Evolutionary conservation across 2,329 filamentous ascomycete genomes (phyloP).

Genomic region (Aureobasidium sp.): DNA sequence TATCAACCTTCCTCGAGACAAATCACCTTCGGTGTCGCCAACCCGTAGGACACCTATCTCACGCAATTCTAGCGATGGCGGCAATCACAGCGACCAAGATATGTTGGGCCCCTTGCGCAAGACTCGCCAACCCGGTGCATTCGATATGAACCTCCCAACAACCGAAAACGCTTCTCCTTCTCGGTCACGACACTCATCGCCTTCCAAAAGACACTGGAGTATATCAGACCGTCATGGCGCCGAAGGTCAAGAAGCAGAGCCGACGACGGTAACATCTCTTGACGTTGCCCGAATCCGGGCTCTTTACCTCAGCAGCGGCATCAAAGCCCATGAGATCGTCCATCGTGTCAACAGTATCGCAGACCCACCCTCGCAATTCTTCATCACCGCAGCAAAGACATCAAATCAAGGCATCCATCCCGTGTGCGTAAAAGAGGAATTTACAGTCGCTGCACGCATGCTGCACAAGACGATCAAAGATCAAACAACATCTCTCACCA

Average conservation of each 20-base stretch:
- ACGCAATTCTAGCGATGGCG: not conserved
- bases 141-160: not conserved
- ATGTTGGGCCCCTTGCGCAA: constrained; percentile 2
- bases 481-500: constrained; percentile 13
- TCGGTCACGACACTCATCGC: not conserved
- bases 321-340: constrained; percentile 78
- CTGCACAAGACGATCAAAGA: constrained; percentile 44
- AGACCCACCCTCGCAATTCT: constrained; percentile 26
- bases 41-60: not conserved
- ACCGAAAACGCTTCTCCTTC: not conserved
- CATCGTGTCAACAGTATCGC: constrained; percentile 51
- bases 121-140: not conserved
- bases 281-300: constrained; percentile 75
- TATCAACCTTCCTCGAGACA: constrained; percentile 34
- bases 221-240: constrained; percentile 45
- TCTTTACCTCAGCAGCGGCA: constrained; percentile 73
- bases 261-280: constrained; percentile 37
- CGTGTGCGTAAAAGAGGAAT: constrained; percentile 45
- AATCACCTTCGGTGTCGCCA: not conserved
- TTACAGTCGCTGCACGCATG: constrained; percentile 47
- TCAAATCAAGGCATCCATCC: constrained; percentile 40
- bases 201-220: constrained; percentile 49
- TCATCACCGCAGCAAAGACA: constrained; percentile 30
- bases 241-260: constrained; percentile 33
- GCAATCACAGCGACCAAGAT: not conserved